Evolutionary conservation across 352 stramenopile species (phyloP).

Genomic region (Phytophthora fragariaefolia): DNA sequence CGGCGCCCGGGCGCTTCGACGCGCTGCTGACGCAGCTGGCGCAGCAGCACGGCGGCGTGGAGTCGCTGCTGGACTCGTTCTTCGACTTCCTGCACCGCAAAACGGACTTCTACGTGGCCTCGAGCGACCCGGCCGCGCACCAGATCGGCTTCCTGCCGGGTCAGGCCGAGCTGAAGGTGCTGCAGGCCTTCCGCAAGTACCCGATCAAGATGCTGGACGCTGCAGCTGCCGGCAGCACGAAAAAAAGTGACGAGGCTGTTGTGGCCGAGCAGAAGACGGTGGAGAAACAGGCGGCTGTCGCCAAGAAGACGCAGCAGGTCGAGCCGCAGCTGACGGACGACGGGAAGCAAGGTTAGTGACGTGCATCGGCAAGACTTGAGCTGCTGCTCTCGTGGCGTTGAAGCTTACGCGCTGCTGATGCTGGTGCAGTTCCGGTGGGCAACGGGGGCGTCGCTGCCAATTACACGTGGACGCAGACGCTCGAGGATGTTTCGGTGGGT

Average conservation of each 20-base stretch:
- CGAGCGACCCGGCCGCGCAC: conserved; percentile 47
- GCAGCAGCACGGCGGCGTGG: conserved; percentile 94
- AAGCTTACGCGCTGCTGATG: too few relatives aligned
- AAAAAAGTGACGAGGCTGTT: too few relatives aligned
- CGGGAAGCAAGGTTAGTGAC: conserved; percentile 68
- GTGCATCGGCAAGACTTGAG: background rate
- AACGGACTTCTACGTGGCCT: conserved; percentile 96
- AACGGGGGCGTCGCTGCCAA: conserved; percentile 89
- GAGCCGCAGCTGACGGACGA: conserved; percentile 49
- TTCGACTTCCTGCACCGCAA: conserved; percentile 98
- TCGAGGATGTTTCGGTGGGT: conserved; percentile 94
- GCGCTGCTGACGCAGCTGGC: conserved; percentile 94
- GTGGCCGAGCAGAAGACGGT: background rate
- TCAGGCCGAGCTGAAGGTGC: conserved; percentile 68
- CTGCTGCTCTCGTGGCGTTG: too few relatives aligned
- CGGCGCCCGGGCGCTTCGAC: conserved; percentile 51
- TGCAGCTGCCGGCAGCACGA: background rate
- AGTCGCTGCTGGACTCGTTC: conserved; percentile 96
- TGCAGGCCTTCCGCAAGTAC: conserved; percentile 72
- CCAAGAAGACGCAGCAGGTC: background rate
- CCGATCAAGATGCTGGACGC: conserved; percentile 64
- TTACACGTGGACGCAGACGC: conserved; percentile 98
- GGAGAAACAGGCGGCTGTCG: background rate
- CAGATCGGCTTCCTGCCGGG: conserved; percentile 74
- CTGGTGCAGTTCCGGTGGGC: conserved; percentile 76